Evolutionary conservation across 495 filamentous ascomycete genomes (phyloP).

Genomic region (Barbatosphaeria neglecta): DNA sequence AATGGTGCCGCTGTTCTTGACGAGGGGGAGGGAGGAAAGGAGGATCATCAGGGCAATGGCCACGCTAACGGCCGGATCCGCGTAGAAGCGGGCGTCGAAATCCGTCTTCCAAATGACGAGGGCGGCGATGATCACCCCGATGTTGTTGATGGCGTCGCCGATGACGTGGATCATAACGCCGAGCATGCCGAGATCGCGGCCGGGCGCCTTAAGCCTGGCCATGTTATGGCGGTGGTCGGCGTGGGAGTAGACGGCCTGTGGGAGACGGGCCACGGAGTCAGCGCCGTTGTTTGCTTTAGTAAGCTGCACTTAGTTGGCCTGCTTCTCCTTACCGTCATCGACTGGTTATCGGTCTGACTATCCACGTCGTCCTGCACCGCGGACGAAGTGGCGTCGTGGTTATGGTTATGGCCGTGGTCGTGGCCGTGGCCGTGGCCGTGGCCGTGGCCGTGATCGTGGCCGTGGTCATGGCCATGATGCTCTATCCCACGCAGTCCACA

Average conservation of each 20-base stretch:
- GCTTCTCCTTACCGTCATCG: conserved; percentile 5
- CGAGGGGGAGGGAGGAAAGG: conserved; percentile 70
- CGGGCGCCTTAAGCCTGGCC: conserved; percentile 12
- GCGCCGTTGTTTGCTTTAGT: conserved; percentile 42
- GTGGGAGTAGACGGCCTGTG: conserved; percentile 46
- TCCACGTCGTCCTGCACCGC: conserved; percentile 49
- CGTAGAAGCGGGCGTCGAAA: conserved; percentile 46
- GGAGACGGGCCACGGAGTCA: conserved; percentile 40
- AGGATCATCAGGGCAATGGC: conserved; percentile 84
- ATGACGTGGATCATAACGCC: conserved; percentile 85
- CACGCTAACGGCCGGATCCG: conserved; percentile 75
- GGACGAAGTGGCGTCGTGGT: conserved; percentile 20
- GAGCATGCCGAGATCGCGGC: conserved; percentile 75
- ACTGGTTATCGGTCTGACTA: background rate
- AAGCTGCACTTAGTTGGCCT: conserved; percentile 1
- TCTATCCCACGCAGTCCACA: background rate
- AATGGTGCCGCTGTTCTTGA: conserved; percentile 79
- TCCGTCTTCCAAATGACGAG: conserved; percentile 69
- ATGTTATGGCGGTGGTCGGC: conserved; percentile 41
- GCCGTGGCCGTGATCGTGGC: conserved; percentile 15
- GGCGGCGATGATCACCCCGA: conserved; percentile 82
- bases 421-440: conserved; percentile 17
- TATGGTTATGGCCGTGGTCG: conserved; percentile 16
- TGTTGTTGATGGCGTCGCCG: conserved; percentile 84
- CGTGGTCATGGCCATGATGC: conserved; percentile 19